Conservation (phyloP, 495 filamentous ascomycete species). For the Aspergillus indologenus region DNA sequence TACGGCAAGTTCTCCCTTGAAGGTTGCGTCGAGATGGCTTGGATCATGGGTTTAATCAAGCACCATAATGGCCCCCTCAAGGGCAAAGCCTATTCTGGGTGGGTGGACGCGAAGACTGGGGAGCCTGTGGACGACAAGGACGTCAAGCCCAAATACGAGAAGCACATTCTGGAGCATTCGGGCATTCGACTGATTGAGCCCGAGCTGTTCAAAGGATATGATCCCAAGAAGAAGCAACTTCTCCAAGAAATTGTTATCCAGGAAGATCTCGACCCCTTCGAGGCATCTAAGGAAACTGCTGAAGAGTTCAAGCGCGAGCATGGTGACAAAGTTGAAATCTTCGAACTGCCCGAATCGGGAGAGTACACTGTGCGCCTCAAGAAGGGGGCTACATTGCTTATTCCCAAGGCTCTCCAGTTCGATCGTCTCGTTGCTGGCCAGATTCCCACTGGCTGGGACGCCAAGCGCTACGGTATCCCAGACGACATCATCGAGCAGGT, state of each 20-base stretch:
- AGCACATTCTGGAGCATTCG: constrained; percentile 90
- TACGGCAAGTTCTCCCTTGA: constrained; percentile 95
- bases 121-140: constrained; percentile 98
- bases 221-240: constrained; percentile 97
- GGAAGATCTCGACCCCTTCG: constrained; percentile 95
- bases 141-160: constrained; percentile 94
- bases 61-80: constrained; percentile 99
- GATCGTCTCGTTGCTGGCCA: constrained; percentile 96
- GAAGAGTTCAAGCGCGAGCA: constrained; percentile 97
- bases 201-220: constrained; percentile 94
- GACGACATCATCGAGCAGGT: constrained; percentile 98
- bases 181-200: constrained; percentile 98
- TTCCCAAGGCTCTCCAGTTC: constrained; percentile 95
- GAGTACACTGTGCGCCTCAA: constrained; percentile 91
- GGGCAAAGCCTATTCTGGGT: constrained; percentile 93
- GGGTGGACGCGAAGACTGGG: constrained; percentile 91
- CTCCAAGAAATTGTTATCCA: constrained; percentile 96
- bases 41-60: constrained; percentile 99
- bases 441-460: constrained; percentile 95
- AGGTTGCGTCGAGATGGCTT: constrained; percentile 98
- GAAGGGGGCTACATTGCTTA: constrained; percentile 90
- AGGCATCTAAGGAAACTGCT: constrained; percentile 93
- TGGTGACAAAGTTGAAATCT: constrained; percentile 94
- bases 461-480: constrained; percentile 88
- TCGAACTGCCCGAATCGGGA: constrained; percentile 90